A percentile compares a stretch with the other conserved stretches of the same genome.
Conservation (phyloP, 2,329 filamentous ascomycete genomes). For the Neofusicoccum kwambonambiense region DNA sequence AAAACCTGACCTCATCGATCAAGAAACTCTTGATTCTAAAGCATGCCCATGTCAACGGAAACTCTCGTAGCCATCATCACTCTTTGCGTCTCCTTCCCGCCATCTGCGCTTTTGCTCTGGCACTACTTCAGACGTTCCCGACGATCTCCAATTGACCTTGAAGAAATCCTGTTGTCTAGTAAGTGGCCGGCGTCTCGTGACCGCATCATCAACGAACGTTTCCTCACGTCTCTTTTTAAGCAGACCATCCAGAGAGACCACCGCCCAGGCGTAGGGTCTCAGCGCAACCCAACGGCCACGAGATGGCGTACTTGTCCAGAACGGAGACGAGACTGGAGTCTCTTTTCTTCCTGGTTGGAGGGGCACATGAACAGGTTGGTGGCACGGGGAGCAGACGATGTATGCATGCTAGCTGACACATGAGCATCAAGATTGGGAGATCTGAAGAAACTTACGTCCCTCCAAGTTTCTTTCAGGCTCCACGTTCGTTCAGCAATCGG, state of each 20-base stretch:
- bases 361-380: neutral
- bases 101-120: neutral
- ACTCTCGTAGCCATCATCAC: neutral
- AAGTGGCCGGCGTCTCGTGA: neutral
- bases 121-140: neutral
- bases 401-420: too few species aligned
- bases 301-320: neutral
- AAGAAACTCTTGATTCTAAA: neutral
- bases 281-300: neutral
- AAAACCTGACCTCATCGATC: too few species aligned
- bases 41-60: neutral
- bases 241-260: neutral
- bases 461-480: too few species aligned
- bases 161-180: neutral
- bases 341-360: neutral
- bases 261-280: neutral
- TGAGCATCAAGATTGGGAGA: too few species aligned
- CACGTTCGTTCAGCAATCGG: too few species aligned
- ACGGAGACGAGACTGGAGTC: neutral
- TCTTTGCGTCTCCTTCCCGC: neutral
- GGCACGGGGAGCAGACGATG: neutral
- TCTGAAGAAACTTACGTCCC: too few species aligned
- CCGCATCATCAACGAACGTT: too few species aligned
- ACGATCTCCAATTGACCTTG: neutral
- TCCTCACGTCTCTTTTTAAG: too few species aligned